A percentile compares a stretch with the other conserved stretches of the same genome.
These are phyloP conservation scores for Verruconis gallopava DNA, from an alignment of 2,329 filamentous ascomycete species.

Conservation along the genomic window DNA sequence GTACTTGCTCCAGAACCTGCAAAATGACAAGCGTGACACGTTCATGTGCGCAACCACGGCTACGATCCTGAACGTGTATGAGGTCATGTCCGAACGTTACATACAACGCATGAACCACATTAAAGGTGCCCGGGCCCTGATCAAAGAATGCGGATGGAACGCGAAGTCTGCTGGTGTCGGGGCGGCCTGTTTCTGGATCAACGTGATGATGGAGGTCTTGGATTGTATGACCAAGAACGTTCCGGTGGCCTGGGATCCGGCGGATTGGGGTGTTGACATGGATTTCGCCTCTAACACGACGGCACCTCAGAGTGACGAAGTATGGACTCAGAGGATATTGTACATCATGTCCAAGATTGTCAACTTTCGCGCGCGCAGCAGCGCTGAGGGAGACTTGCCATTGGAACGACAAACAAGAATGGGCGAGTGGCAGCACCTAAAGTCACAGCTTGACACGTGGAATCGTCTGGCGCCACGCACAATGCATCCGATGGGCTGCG, in stretches of 20 bases:
- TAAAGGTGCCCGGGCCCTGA: slow-evolving; percentile 68
- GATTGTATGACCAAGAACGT: slow-evolving; percentile 80
- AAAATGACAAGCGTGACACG: slow-evolving; percentile 74
- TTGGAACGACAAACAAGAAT: neutral
- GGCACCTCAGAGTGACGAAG: slow-evolving; percentile 47
- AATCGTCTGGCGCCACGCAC: slow-evolving; percentile 63
- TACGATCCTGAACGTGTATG: slow-evolving; percentile 81
- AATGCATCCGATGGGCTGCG: slow-evolving; percentile 65
- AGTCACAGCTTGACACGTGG: slow-evolving; percentile 73
- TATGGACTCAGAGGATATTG: slow-evolving; percentile 80
- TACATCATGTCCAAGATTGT: slow-evolving; percentile 79
- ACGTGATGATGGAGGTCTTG: slow-evolving; percentile 80
- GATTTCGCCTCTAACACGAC: too few species aligned
- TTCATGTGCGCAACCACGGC: slow-evolving; percentile 78
- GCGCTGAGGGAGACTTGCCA: neutral
- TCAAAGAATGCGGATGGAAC: slow-evolving; percentile 84
- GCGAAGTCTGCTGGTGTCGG: slow-evolving; percentile 67
- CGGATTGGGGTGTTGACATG: slow-evolving; percentile 80
- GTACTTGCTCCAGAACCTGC: slow-evolving; percentile 60
- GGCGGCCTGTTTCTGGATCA: slow-evolving; percentile 87
- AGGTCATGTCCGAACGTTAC: slow-evolving; percentile 76
- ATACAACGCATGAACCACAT: slow-evolving; percentile 81
- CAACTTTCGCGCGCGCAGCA: slow-evolving; percentile 55
- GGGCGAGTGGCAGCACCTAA: slow-evolving; percentile 65
- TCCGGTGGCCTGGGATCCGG: slow-evolving; percentile 77